Evolutionary conservation across 139 green algal genomes (phyloP), one percentile per base, ranked within the genome.

Genomic region (Tetradesmus obliquus): DNA sequence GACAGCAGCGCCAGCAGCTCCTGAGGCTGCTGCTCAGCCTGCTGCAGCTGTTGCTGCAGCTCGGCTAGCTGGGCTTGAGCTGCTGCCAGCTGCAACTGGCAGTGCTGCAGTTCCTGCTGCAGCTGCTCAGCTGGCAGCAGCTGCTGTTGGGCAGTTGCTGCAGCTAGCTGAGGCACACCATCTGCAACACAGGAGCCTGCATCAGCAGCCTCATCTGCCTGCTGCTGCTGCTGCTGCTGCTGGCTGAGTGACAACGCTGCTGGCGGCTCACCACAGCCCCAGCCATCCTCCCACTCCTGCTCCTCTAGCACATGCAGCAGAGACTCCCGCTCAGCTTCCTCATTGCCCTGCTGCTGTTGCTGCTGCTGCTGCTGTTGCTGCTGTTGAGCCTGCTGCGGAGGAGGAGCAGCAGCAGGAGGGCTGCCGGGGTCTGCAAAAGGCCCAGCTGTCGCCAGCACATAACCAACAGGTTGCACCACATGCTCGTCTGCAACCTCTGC

Each of bases 231-330:
- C 57, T 55, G 60, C 58, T 88, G 58, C 15, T 83, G 20, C 10
- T 57, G 76, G 8, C 0, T 12, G 19, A 24, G 51, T 54, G 51
- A 15, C 6, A 76, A 1, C 20, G 62, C 1, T 6, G 60, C 32
- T 45, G 58, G 55, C 13, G 60, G 55, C 57, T 88, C 83, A n/a
- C 22, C 55, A 76, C 83, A 88, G 17, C 57, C 83, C 83, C 83
- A 88, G 19, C 83, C 83, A 88, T 88, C 83, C 45, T 88, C 55
- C 57, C 83, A 79, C 55, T 88, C 83, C 57, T 88, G 55, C 19
- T 76, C 83, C 83, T 88, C 55, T 10, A 88, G 22, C 5, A 55
- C 22, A n/a, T 76, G 55, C 55, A 88, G 83, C 57, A 88, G 13
- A 57, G 20, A 7, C 55, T 88, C 20, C 8, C 81, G 58, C 12